A percentile compares a stretch with the other conserved stretches of the same genome.
phyloP scores from a whole-genome alignment of 1,284 basidiomycete genomes.

The Trametes polyzona region DNA sequence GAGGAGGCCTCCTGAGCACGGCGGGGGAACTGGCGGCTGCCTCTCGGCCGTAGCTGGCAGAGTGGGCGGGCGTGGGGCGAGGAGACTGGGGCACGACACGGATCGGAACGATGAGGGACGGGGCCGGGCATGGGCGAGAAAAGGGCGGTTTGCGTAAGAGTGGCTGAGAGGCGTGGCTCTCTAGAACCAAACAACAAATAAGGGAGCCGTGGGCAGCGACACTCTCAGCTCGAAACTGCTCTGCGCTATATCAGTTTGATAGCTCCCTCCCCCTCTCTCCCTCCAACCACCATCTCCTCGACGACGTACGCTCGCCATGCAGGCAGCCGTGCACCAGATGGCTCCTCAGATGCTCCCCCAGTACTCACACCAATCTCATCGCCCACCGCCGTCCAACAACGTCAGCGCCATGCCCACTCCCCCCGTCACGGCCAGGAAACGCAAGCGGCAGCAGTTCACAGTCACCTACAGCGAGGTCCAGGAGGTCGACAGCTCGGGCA shows the following conservation, averaged over 20 bases:
- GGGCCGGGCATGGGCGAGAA: slow-evolving; percentile 23
- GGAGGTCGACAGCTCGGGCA: slow-evolving; percentile 76
- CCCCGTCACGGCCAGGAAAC: slow-evolving; percentile 70
- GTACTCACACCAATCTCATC: slow-evolving; percentile 49
- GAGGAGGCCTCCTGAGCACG: background rate
- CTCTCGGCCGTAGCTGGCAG: background rate
- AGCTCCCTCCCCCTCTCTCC: slow-evolving; percentile 45
- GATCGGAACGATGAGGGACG: slow-evolving; percentile 4
- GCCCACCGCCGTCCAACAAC: slow-evolving; percentile 34
- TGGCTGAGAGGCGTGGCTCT: slow-evolving; percentile 36
- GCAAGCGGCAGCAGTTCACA: slow-evolving; percentile 79
- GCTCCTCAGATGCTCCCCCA: slow-evolving; percentile 60
- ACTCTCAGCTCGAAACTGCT: slow-evolving; percentile 37
- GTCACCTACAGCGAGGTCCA: slow-evolving; percentile 85
- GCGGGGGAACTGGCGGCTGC: background rate
- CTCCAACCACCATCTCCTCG: slow-evolving; percentile 48
- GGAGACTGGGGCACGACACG: slow-evolving; percentile 4
- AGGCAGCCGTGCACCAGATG: slow-evolving; percentile 67
- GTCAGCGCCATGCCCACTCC: slow-evolving; percentile 56
- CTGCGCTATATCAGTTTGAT: slow-evolving; percentile 40
- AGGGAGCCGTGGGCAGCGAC: slow-evolving; percentile 38
- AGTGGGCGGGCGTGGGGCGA: background rate
- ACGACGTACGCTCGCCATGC: slow-evolving; percentile 54
- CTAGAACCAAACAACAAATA: slow-evolving; percentile 40
- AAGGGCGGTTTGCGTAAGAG: slow-evolving; percentile 33